phyloP scores from a whole-genome alignment of 2,329 filamentous ascomycete species.

The Monosporascus ibericus region DNA sequence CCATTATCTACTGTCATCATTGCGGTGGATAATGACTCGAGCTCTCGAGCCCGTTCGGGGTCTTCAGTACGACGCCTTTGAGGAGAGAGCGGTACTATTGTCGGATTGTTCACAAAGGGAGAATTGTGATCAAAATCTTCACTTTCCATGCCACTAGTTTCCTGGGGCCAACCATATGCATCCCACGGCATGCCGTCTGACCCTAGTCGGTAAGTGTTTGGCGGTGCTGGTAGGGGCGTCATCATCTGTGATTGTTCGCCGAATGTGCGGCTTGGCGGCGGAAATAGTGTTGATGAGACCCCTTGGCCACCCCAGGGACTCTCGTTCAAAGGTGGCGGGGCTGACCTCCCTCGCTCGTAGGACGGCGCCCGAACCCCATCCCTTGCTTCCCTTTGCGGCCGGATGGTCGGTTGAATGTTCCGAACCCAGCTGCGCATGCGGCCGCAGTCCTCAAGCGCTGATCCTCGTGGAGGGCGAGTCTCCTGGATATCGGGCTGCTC shows the following conservation, averaged over 20 bases:
- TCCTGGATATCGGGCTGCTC: constrained; percentile 7
- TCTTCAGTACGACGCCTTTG: constrained; percentile 23
- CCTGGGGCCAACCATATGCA: constrained; percentile 28
- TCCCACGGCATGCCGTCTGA: constrained; percentile 45
- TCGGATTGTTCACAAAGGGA: constrained; percentile 16
- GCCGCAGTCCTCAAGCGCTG: constrained; percentile 13
- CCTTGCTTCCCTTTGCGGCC: constrained; percentile 12
- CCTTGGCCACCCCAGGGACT: constrained; percentile 40
- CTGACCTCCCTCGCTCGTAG: constrained; percentile 42
- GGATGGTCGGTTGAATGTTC: constrained; percentile 7
- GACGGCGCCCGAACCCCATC: constrained; percentile 22
- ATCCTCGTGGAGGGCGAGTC: constrained; percentile 5
- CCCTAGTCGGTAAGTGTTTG: constrained; percentile 36
- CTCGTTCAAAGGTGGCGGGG: constrained; percentile 41
- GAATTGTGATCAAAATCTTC: constrained; percentile 15
- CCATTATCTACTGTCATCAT: constrained; percentile 54
- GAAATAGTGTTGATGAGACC: constrained; percentile 21
- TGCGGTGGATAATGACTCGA: constrained; percentile 44
- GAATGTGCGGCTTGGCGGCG: constrained; percentile 13
- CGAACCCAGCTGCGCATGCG: constrained; percentile 9
- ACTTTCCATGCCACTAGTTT: constrained; percentile 21
- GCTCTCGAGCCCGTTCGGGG: constrained; percentile 31
- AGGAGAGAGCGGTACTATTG: constrained; percentile 16
- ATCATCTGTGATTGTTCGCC: constrained; percentile 23
- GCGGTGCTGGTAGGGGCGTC: constrained; percentile 37